Evolutionary conservation across 441 rosid genomes (phyloP).

Genomic region (Jatropha multifida): DNA sequence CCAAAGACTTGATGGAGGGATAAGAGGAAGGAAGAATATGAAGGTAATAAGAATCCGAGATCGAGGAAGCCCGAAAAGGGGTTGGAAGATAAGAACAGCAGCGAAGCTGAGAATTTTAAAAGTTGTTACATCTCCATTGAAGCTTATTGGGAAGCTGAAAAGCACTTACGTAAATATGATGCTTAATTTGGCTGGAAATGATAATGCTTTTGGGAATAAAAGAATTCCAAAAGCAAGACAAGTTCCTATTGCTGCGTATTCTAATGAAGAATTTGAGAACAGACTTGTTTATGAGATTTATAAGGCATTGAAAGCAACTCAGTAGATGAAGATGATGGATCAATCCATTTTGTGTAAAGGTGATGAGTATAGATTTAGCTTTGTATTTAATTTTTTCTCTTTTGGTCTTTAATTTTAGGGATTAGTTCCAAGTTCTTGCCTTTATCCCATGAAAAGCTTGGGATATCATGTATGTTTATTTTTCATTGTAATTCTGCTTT

Average conservation of each 20-base stretch:
- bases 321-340: background rate
- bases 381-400: background rate
- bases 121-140: conserved; percentile 31
- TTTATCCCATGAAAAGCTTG: background rate
- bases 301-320: conserved; percentile 35
- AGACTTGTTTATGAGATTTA: conserved; percentile 48
- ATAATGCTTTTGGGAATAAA: conserved; percentile 30
- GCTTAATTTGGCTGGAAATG: conserved; percentile 32
- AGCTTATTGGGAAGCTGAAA: conserved; percentile 36
- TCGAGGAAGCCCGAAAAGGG: conserved; percentile 29
- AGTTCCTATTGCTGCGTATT: conserved; percentile 12
- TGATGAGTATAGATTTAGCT: background rate
- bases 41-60: conserved; percentile 34
- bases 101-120: conserved; percentile 32
- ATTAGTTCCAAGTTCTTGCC: background rate
- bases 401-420: background rate
- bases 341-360: background rate
- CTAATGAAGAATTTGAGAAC: conserved; percentile 35
- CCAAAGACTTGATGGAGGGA: conserved; percentile 27
- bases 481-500: background rate
- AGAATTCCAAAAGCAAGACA: conserved; percentile 33
- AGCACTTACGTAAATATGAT: conserved; percentile 43
- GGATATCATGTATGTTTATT: background rate
- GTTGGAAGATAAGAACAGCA: conserved; percentile 38
- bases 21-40: conserved; percentile 30